Percentiles rank a stretch among this genome's conserved stretches.
Evolutionary conservation across 257 asterid genomes (phyloP).

Genomic region (Galeopsis tetrahit): DNA sequence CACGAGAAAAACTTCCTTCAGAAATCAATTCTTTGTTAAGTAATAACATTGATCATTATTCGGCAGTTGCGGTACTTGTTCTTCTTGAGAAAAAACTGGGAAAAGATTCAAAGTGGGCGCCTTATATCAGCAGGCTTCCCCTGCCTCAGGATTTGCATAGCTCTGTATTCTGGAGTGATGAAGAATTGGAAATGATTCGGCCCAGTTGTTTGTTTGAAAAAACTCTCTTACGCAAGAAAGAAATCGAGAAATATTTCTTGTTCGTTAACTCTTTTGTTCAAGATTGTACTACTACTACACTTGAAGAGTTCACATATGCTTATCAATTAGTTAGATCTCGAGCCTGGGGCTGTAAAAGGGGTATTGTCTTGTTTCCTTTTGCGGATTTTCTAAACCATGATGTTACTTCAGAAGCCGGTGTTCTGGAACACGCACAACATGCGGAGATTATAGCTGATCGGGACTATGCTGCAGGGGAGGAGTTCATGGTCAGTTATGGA

Average conservation of each 20-base stretch:
- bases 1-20: conserved; percentile 42
- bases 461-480: conserved; percentile 52
- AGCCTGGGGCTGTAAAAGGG: conserved; percentile 73
- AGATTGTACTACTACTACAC: no score
- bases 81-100: conserved; percentile 65
- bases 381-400: conserved; percentile 84
- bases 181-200: conserved; percentile 68
- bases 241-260: conserved; percentile 54
- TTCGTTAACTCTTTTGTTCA: conserved; percentile 38
- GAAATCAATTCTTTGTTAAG: conserved; percentile 39
- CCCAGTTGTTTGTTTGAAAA: conserved; percentile 58
- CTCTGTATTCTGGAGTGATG: conserved; percentile 72
- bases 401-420: conserved; percentile 55
- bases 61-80: conserved; percentile 73
- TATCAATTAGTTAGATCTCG: no score
- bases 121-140: conserved; percentile 67
- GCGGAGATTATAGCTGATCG: no score
- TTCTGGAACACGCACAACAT: conserved; percentile 49
- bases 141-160: conserved; percentile 59
- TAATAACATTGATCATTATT: conserved; percentile 53
- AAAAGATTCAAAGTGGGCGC: conserved; percentile 70
- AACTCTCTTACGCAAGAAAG: conserved; percentile 59
- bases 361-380: conserved; percentile 80
- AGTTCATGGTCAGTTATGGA: no score
- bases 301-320: no score